A percentile compares a stretch with the other conserved stretches of the same genome.
phyloP scores from a whole-genome alignment of 352 stramenopile species.

The Globisporangium recalcitrans region DNA sequence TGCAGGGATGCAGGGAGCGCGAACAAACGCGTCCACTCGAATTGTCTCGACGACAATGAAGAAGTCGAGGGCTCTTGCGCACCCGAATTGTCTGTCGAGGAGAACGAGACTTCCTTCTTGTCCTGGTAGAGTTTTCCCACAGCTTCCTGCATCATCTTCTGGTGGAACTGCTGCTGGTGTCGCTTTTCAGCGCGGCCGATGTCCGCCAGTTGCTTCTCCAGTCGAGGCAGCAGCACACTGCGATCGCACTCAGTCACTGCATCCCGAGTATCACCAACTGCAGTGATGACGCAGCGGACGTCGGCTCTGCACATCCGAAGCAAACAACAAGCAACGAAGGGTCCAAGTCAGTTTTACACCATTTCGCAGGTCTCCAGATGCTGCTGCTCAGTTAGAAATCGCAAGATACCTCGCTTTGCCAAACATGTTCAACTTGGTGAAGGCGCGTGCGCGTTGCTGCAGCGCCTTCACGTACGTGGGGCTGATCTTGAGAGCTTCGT shows the following conservation, averaged over 20 bases:
- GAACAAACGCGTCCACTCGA: not conserved
- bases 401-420: constrained; percentile 44
- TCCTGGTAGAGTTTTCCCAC: constrained; percentile 69
- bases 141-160: constrained; percentile 73
- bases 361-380: too few species aligned
- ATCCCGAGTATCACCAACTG: constrained; percentile 5
- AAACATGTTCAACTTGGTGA: constrained; percentile 41
- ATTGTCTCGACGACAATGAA: constrained; percentile 4
- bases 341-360: not conserved
- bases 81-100: not conserved
- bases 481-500: constrained; percentile 49
- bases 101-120: constrained; percentile 33
- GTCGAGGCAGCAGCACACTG: constrained; percentile 17
- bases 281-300: constrained; percentile 29
- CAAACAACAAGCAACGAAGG: not conserved
- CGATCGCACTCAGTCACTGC: not conserved
- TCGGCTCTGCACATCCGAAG: constrained; percentile 27
- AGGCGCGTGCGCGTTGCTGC: constrained; percentile 61
- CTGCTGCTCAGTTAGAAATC: not conserved
- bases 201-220: constrained; percentile 44
- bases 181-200: constrained; percentile 45
- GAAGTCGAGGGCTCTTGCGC: not conserved
- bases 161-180: constrained; percentile 51
- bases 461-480: constrained; percentile 44
- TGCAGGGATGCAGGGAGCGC: constrained; percentile 1